A percentile compares a stretch with the other conserved stretches of the same genome.
These are phyloP conservation scores for Westerdykella aurantiaca DNA, from an alignment of 2,329 filamentous ascomycete species.

Conservation along the genomic window DNA sequence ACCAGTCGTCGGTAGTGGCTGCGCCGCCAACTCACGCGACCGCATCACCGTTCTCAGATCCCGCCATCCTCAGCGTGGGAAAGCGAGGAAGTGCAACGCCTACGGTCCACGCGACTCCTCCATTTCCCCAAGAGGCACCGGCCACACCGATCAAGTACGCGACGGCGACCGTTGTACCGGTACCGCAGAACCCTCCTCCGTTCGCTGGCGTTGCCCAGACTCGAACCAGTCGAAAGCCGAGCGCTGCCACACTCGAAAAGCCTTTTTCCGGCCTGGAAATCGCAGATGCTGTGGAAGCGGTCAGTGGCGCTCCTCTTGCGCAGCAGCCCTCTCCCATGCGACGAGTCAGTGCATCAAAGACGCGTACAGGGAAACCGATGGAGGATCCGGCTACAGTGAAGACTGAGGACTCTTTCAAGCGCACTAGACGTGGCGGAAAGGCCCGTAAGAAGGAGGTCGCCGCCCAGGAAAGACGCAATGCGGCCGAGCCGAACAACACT, in stretches of 20 bases:
- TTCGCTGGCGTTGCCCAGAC: constrained; percentile 32
- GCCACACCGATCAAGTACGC: constrained; percentile 42
- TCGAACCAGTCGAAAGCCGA: constrained; percentile 28
- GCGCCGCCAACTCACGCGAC: constrained; percentile 22
- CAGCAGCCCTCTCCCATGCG: constrained; percentile 19
- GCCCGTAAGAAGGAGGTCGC: constrained; percentile 42
- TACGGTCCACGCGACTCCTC: constrained; percentile 19
- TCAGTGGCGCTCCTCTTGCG: constrained; percentile 31
- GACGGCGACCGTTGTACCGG: constrained; percentile 28
- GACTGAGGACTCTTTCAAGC: constrained; percentile 38
- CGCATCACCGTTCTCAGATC: constrained; percentile 61
- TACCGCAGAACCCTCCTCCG: constrained; percentile 35
- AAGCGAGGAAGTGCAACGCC: constrained; percentile 29
- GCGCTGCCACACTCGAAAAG: constrained; percentile 35
- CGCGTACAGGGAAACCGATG: constrained; percentile 38
- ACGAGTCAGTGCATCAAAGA: constrained; percentile 37
- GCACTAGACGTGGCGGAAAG: constrained; percentile 43
- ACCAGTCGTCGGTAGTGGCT: constrained; percentile 5
- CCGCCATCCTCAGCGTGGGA: constrained; percentile 69
- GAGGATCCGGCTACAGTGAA: constrained; percentile 24
- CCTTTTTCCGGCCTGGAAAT: constrained; percentile 39
- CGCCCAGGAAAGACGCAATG: constrained; percentile 37
- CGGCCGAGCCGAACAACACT: constrained; percentile 15
- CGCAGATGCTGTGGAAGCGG: constrained; percentile 35
- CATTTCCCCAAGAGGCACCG: constrained; percentile 30